Evolutionary conservation across 306 rosid genomes (phyloP).

Genomic region (Mimosa bimucronata): DNA sequence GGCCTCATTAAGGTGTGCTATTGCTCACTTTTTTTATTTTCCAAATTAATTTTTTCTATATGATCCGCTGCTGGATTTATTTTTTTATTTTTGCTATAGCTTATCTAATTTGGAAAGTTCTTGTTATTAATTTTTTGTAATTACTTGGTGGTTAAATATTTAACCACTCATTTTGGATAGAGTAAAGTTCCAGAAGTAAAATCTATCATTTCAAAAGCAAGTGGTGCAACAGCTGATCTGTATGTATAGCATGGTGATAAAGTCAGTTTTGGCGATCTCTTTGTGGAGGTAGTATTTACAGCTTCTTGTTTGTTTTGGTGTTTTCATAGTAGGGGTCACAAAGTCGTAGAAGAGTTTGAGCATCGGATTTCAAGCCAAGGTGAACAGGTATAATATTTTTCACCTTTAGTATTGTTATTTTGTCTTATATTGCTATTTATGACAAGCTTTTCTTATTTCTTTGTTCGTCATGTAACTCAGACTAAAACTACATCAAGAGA

Average conservation of each 20-base stretch:
- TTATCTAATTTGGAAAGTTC: not conserved
- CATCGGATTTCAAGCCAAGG: constrained; percentile 64
- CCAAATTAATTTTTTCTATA: not conserved
- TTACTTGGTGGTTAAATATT: constrained; percentile 26
- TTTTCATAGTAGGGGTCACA: not conserved
- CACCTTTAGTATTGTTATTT: constrained; percentile 1
- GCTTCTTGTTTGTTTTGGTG: constrained; percentile 19
- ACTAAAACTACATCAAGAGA: constrained; percentile 53
- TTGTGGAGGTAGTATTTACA: constrained; percentile 66
- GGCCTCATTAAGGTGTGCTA: constrained; percentile 77
- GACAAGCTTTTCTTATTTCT: constrained; percentile 27
- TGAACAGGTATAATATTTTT: constrained; percentile 58
- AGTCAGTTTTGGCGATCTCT: constrained; percentile 71
- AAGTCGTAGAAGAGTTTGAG: constrained; percentile 90
- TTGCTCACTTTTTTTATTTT: constrained; percentile 33
- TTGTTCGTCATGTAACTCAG: constrained; percentile 39
- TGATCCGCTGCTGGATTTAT: not conserved
- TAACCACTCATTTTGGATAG: constrained; percentile 43
- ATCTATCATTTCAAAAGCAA: constrained; percentile 86
- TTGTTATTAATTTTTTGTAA: constrained; percentile 1
- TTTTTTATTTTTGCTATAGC: constrained; percentile 32
- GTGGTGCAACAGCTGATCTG: constrained; percentile 80
- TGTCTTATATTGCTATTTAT: constrained; percentile 23
- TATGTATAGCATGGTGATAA: constrained; percentile 64
- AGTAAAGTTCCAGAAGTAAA: constrained; percentile 69